Evolutionary conservation across 768 basidiomycete species (phyloP), one percentile per base, ranked within the genome.

Genomic region (Russula compacta): DNA sequence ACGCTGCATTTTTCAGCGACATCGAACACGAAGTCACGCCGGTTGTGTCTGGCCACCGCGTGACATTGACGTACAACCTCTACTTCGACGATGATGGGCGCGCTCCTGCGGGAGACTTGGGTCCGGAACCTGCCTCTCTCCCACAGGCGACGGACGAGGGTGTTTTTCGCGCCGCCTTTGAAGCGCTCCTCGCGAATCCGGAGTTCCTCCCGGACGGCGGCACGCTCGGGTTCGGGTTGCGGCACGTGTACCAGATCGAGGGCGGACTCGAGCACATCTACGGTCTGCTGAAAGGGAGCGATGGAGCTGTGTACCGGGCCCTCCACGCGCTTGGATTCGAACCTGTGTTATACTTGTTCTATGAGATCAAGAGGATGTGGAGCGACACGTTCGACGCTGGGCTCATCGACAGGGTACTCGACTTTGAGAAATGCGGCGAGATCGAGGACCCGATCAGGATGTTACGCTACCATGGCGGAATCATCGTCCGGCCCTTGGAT

Each of bases 61-160:
- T 81, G 38, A 80, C 76, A 2, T 48, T 81, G 51, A 76, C 79
- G 0, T 78, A 75, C 68, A 78, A 78, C 59, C 72, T 79, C 21
- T 72, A 73, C 58, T 69, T 64, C 42, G 47, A 59, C 32, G 60
- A 65, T 11, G 11, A 55, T 12, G 38, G 24, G 19, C 15, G 10
- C 9, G 11, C 38, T 36, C 46, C 21, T 33, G n/a, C 52, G 19
- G 58, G 62, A 46, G 21, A 39, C 35, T n/a, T 49, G n/a, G 17
- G 12, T 0, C 42, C 19, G n/a, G 38, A 33, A n/a, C 29, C 15
- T 1, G 11, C 24, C 46, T 47, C 12, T 2, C 15, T 10, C 17
- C 11, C 44, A 2, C 19, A 21, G 35, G 35, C 7, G n/a, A 0
- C 36, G 29, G 50, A 49, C 21, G 67, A 65, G 35, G 21, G 40